phyloP scores from a whole-genome alignment of 176 grass and related monocot genomes.

The Thinopyrum elongatum region DNA sequence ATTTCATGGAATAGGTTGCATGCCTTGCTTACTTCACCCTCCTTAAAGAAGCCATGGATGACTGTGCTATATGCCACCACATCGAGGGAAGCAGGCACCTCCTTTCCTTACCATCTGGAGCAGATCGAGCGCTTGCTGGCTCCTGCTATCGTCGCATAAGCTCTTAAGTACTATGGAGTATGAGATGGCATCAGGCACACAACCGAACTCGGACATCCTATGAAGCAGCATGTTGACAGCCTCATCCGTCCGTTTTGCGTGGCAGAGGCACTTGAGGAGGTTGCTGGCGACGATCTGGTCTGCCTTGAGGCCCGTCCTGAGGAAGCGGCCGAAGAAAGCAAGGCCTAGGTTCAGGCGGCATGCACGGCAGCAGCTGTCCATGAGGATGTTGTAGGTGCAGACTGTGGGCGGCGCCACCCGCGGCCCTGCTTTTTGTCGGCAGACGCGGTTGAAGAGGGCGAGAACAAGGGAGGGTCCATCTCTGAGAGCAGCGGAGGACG shows the following conservation, averaged over 20 bases:
- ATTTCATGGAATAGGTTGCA: background rate
- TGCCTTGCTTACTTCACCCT: background rate
- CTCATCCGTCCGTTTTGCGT: background rate
- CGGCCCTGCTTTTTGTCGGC: background rate
- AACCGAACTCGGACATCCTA: conserved; percentile 29
- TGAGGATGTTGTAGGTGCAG: background rate
- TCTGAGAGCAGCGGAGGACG: background rate
- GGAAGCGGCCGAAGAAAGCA: background rate
- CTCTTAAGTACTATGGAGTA: conserved; percentile 22
- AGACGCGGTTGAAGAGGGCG: background rate
- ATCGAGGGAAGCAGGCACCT: background rate
- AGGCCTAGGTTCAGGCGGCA: background rate
- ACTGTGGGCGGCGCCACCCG: background rate
- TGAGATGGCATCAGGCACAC: background rate
- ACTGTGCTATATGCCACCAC: conserved; percentile 27
- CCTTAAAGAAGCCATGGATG: background rate
- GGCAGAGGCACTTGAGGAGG: conserved; percentile 25
- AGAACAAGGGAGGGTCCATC: background rate
- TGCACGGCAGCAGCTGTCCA: background rate
- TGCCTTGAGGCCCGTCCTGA: background rate
- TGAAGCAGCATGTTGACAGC: background rate
- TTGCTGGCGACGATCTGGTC: background rate
- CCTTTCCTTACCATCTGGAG: conserved; percentile 4
- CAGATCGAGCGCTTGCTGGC: conserved; percentile 1
- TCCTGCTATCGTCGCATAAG: conserved; percentile 9